Base-by-base conservation (phyloP, 2,329 filamentous ascomycete species). In the Pestalotiopsis sp. region DNA sequence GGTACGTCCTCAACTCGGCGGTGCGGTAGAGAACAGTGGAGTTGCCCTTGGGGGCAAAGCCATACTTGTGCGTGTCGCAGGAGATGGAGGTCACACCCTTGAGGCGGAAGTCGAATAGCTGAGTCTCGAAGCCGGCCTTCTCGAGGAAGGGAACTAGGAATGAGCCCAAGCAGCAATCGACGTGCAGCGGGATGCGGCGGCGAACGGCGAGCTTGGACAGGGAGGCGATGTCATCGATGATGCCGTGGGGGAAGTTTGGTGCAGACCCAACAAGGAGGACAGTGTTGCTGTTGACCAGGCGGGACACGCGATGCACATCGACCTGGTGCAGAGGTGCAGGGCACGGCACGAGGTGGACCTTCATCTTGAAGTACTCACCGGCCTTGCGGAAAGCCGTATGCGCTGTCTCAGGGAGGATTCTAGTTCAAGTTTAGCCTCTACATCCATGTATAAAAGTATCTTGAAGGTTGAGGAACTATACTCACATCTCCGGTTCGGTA, bases 51-150 rank as follows among this genome's bases (percentile, higher is more conserved):
- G 96, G 96, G 1, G 96, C 96, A 78, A 99, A 99, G 49, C 96
- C 96, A 79, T 99, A 99, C 81, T 99, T 99, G 87, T 99, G 96
- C 2, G 96, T 99, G 80, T 99, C 96, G 80, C 95, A 97, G 73
- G 91, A 94, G 80, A 99, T 98, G 80, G 92, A 95, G 3, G 95
- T 98, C 49, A 99, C 96, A 75, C 96, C 96, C 73, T 93, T 94
- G 69, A 97, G 90, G 68, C 93, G 90, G 88, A 99, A 99, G 80
- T 99, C 96, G 78, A 98, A 98, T 4, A 90, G 90, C 74, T 92
- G 90, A 25, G 92, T 88, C 71, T 97, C 93, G 80, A 97, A 98
- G 59, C 96, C 96, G n/a, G 96, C 94, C 77, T 93, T 93, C 72
- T 94, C 91, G 58, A 99, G 91, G 84, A 95, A 94, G 1, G 96